Conservation (phyloP, 106 monocot genomes). For the Dactylorhiza incarnata region DNA sequence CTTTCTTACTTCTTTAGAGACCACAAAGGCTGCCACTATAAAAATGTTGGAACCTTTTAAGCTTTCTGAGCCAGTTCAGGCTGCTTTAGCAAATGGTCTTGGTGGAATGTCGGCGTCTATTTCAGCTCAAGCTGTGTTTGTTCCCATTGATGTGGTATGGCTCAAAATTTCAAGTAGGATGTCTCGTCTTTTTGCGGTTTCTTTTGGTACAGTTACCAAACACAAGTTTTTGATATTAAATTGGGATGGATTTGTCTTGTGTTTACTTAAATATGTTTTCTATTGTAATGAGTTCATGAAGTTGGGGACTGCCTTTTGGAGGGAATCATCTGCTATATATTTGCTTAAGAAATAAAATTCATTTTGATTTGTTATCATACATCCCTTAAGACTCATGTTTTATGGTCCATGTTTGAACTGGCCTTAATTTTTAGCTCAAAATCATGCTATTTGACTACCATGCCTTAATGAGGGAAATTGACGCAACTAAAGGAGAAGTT, state of each 20-base stretch:
- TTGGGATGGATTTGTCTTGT: not conserved
- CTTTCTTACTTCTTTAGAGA: slow-evolving; percentile 88
- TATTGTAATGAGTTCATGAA: not conserved
- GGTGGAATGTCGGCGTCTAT: slow-evolving; percentile 82
- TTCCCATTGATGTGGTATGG: slow-evolving; percentile 97
- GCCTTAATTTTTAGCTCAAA: not conserved
- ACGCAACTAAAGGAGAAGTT: too few relatives aligned
- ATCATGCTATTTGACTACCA: not conserved
- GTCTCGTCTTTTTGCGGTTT: not conserved
- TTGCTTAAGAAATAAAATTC: not conserved
- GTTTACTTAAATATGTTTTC: not conserved
- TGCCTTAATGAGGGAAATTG: not conserved
- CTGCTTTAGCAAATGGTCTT: slow-evolving; percentile 88
- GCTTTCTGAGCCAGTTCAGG: slow-evolving; percentile 73
- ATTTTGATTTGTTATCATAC: not conserved
- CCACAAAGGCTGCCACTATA: slow-evolving; percentile 61
- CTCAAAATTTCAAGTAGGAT: not conserved
- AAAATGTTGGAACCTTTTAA: slow-evolving; percentile 67
- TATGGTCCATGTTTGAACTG: not conserved
- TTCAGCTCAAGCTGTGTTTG: slow-evolving; percentile 78
- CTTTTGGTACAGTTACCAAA: too few relatives aligned
- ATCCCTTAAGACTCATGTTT: not conserved
- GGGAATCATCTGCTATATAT: not conserved
- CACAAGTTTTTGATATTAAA: not conserved
- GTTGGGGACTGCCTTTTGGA: not conserved